Conservation (phyloP, 2,329 filamentous ascomycete species). For the Apiospora koreana region DNA sequence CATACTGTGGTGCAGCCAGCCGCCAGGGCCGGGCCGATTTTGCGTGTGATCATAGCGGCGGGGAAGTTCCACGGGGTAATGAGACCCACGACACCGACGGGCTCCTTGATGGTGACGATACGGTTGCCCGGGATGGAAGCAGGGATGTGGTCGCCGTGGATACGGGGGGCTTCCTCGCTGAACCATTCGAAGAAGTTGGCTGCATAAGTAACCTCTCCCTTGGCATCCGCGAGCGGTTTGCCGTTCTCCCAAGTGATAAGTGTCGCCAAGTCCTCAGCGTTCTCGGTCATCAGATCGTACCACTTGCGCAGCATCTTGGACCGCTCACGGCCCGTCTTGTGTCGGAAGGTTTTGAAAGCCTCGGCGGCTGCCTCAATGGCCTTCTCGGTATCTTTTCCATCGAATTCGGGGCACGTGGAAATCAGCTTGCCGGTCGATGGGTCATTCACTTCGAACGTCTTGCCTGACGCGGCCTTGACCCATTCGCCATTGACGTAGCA, state of each 20-base stretch:
- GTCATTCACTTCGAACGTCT: constrained; percentile 89
- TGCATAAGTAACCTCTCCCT: constrained; percentile 71
- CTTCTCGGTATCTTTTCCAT: constrained; percentile 71
- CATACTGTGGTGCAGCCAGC: constrained; percentile 94
- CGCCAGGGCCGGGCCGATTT: constrained; percentile 75
- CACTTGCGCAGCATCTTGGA: constrained; percentile 74
- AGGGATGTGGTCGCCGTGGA: constrained; percentile 75
- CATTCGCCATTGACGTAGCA: constrained; percentile 93
- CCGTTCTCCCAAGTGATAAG: constrained; percentile 91
- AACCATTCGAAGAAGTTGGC: constrained; percentile 82
- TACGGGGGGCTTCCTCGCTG: constrained; percentile 72
- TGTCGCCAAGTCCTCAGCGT: constrained; percentile 77
- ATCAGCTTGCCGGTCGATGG: constrained; percentile 81
- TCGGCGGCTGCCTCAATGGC: constrained; percentile 83
- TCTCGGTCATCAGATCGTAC: constrained; percentile 79
- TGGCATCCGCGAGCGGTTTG: constrained; percentile 76
- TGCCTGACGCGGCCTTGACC: constrained; percentile 79
- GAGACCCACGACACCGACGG: constrained; percentile 79
- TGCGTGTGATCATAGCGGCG: constrained; percentile 73
- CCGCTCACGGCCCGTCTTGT: constrained; percentile 72
- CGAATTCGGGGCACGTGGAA: constrained; percentile 83
- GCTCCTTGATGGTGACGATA: constrained; percentile 78
- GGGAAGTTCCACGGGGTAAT: constrained; percentile 93
- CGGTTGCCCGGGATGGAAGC: constrained; percentile 71
- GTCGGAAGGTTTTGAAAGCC: constrained; percentile 72